Percentiles rank a stretch among this genome's conserved stretches.
Evolutionary conservation across 345 rosid genomes (phyloP).

Genomic region (Populus simonii): DNA sequence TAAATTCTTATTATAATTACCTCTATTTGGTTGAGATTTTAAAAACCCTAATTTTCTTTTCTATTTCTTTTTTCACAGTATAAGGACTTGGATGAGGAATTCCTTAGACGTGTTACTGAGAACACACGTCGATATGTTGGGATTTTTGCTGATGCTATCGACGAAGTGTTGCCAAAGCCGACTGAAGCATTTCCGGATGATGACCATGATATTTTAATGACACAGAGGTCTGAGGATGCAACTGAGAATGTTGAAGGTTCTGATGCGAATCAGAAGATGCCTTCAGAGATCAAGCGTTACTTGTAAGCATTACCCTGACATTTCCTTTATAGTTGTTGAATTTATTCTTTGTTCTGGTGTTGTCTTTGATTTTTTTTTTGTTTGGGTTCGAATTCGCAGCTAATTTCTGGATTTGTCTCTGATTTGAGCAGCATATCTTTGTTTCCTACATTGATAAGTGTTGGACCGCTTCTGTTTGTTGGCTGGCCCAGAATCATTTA

Average conservation of each 20-base stretch:
- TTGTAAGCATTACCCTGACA: constrained; percentile 46
- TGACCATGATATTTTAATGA: constrained; percentile 82
- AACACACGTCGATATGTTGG: constrained; percentile 87
- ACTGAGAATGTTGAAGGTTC: constrained; percentile 53
- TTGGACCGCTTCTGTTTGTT: no score
- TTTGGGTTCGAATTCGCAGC: not conserved
- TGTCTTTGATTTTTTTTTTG: not conserved
- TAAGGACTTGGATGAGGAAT: constrained; percentile 64
- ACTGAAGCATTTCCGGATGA: constrained; percentile 85
- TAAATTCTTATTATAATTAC: constrained; percentile 26
- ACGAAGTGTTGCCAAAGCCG: constrained; percentile 82
- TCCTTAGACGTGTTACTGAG: constrained; percentile 67
- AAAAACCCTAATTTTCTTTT: constrained; percentile 11
- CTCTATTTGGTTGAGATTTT: not conserved
- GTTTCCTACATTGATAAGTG: no score
- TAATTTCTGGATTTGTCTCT: no score
- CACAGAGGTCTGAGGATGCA: constrained; percentile 78
- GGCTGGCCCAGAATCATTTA: not conserved
- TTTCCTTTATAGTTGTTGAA: not conserved
- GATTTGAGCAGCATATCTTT: no score
- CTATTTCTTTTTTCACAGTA: constrained; percentile 40
- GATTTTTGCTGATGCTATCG: constrained; percentile 68
- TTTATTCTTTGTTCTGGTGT: not conserved
- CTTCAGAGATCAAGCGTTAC: constrained; percentile 83
- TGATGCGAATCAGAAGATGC: constrained; percentile 77